phyloP scores from a whole-genome alignment of 2,329 filamentous ascomycete genomes.

The Aspergillus eucalypticola region DNA sequence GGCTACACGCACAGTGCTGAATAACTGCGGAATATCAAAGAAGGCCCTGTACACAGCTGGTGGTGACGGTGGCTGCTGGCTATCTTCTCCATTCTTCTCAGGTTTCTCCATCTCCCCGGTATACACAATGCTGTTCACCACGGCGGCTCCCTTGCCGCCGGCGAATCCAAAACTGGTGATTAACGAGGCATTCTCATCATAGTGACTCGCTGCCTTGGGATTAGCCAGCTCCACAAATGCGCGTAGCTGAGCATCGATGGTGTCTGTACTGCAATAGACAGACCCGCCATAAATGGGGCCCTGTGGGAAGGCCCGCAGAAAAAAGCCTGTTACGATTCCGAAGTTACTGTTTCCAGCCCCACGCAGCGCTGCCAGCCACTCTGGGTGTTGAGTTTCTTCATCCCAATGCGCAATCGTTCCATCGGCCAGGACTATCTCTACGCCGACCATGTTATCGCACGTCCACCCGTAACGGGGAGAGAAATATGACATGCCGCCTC shows the following conservation, averaged over 20 bases:
- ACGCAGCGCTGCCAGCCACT: conserved; percentile 27
- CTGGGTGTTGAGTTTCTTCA: conserved; percentile 29
- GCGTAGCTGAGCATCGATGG: background rate
- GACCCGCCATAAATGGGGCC: conserved; percentile 42
- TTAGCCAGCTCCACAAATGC: background rate
- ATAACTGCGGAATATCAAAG: background rate
- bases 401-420: conserved; percentile 46
- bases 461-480: conserved; percentile 16
- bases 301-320: conserved; percentile 15
- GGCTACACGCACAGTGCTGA: background rate
- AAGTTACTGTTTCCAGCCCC: conserved; percentile 30
- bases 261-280: conserved; percentile 28
- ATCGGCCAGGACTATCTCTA: conserved; percentile 49
- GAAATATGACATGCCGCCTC: conserved; percentile 22
- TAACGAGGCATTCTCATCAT: conserved; percentile 1
- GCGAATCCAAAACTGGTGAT: background rate
- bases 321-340: conserved; percentile 35
- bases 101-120: background rate
- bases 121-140: background rate
- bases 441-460: conserved; percentile 36
- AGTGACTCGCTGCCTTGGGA: background rate
- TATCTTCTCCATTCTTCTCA: too few species aligned
- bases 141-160: background rate
- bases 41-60: too few species aligned
- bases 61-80: too few species aligned